Base-by-base conservation (phyloP, 1,284 basidiomycete species). In the Volvariella surrecta region DNA sequence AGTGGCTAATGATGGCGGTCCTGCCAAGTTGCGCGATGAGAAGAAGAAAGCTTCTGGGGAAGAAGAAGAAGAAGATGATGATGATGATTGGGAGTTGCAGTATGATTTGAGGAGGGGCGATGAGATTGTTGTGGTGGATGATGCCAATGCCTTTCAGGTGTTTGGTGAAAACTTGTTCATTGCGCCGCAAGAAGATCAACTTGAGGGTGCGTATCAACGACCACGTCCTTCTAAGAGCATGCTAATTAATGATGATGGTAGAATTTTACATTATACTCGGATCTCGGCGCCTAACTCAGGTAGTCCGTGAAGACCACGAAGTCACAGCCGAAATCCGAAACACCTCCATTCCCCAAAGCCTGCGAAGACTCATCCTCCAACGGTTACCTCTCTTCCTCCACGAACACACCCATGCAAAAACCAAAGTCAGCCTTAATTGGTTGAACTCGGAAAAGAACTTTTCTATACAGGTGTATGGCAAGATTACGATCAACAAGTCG, bases 351-450 rank as follows among this genome's bases (percentile, higher is more conserved):
- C 73, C 79, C 0, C 53, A 56, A 1, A 75, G 79, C 9, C 71
- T 71, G 7, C 74, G 77, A 4, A 53, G 66, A 1, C 68, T 91
- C 24, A 79, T 95, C 1, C 64, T 95, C n/a, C 89, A 98, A 62
- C 73, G 95, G 19, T 69, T 96, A 10, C 90, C 92, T 0, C 69
- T 99, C 24, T 98, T 98, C 67, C 68, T 98, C 6, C 87, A 96
- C 43, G 93, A 96, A 54, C 85, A 91, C 46, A 81, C 79, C 0
- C 82, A 89, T 55, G 70, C 79, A 2, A 72, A 74, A 24, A 81
- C 84, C 1, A 74, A 76, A 20, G 71, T 88, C 22, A 76, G 85
- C 4, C 76, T 78, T 40, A 78, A 77, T 13, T 91, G 86, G 85
- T 66, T 98, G 32, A 80, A 77, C 39, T 69, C 75, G 15, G 71